Conservation (phyloP, 139 green algal genomes). For the Chlorella sorokiniana region DNA sequence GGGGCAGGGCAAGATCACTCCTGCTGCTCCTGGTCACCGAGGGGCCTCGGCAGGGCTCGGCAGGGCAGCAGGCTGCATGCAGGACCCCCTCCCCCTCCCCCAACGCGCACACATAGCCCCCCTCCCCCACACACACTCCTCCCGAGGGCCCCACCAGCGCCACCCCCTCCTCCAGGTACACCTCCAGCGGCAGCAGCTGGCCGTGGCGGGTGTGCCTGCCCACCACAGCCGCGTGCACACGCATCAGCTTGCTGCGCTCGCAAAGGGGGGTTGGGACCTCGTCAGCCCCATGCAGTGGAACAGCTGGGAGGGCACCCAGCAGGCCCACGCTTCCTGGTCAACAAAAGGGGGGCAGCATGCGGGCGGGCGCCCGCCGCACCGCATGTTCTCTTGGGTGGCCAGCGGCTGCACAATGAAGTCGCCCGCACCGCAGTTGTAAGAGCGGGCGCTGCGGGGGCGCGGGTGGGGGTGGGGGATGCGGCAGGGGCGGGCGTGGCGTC, state of each 20-base stretch:
- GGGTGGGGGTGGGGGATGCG: neutral
- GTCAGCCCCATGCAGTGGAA: too few relatives aligned
- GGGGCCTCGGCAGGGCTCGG: too few relatives aligned
- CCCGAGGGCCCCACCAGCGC: constrained; percentile 37
- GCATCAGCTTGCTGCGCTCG: constrained; percentile 39
- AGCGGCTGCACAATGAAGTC: constrained; percentile 58
- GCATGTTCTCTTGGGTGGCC: constrained; percentile 28
- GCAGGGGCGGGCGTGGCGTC: too few relatives aligned
- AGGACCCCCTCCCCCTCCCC: neutral
- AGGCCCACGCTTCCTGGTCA: too few relatives aligned
- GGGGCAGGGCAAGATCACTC: neutral
- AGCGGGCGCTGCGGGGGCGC: constrained; percentile 24
- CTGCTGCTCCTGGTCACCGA: neutral
- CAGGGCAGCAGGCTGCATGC: neutral
- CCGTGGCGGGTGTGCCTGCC: constrained; percentile 35
- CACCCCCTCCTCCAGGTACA: constrained; percentile 54
- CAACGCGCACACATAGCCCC: too few relatives aligned
- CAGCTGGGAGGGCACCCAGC: neutral
- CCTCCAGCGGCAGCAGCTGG: constrained; percentile 53
- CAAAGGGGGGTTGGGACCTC: too few relatives aligned
- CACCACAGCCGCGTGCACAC: constrained; percentile 43
- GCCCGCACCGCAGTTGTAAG: constrained; percentile 46
- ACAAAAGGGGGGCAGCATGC: too few relatives aligned
- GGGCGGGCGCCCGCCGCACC: too few relatives aligned
- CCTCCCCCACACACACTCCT: neutral